These are phyloP conservation scores for Tricholoma sp. DNA, from an alignment of 768 basidiomycete genomes.

Conservation along the genomic window DNA sequence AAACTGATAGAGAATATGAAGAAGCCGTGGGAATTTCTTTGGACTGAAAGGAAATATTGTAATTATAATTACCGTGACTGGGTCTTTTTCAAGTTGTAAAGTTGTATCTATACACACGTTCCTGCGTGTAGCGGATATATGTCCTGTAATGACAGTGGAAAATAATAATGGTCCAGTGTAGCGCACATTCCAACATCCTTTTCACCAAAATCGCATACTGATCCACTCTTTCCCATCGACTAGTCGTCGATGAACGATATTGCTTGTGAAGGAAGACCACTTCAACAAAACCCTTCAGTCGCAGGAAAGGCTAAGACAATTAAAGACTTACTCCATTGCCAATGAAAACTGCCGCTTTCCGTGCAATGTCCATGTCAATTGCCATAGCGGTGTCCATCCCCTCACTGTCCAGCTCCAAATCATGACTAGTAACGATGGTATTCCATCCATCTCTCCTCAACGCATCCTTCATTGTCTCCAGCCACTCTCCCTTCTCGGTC, in stretches of 20 bases:
- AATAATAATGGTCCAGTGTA: no score
- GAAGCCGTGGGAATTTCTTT: not conserved
- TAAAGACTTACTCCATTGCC: conserved; percentile 32
- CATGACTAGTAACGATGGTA: conserved; percentile 25
- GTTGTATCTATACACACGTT: no score
- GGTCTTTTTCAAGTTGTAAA: no score
- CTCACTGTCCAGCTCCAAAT: conserved; percentile 27
- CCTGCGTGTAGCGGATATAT: no score
- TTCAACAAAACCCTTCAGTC: conserved; percentile 1
- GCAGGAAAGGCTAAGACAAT: no score
- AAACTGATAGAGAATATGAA: no score
- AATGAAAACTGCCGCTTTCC: conserved; percentile 33
- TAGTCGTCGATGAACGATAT: conserved; percentile 31
- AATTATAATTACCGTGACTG: not conserved
- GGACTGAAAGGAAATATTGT: not conserved
- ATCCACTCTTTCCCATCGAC: conserved; percentile 28
- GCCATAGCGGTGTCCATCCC: conserved; percentile 31
- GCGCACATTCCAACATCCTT: no score
- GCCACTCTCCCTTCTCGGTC: conserved; percentile 30
- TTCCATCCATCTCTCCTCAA: conserved; percentile 28
- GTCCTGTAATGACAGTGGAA: no score
- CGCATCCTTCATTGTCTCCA: conserved; percentile 22
- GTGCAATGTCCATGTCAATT: conserved; percentile 36
- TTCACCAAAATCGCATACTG: conserved; percentile 29
- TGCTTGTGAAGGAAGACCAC: conserved; percentile 37